Conservation (phyloP, 164 flowering plant species). For the Magnolia sinica region DNA sequence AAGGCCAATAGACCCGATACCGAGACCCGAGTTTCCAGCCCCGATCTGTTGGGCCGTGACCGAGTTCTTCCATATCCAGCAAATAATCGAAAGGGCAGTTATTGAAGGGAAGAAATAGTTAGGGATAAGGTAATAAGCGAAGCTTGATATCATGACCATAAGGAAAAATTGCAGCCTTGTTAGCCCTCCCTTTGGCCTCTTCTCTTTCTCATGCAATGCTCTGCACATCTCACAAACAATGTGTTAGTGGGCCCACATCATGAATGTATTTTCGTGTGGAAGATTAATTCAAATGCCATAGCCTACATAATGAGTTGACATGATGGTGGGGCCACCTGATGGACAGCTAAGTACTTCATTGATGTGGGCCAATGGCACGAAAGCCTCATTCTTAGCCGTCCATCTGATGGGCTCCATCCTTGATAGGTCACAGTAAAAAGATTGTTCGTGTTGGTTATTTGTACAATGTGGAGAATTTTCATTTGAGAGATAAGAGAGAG, state of each 20-base stretch:
- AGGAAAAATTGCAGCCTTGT: slow-evolving; percentile 63
- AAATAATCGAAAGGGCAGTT: slow-evolving; percentile 46
- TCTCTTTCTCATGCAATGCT: slow-evolving; percentile 57
- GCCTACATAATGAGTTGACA: too few relatives aligned
- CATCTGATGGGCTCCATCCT: too few relatives aligned
- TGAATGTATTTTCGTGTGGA: too few relatives aligned
- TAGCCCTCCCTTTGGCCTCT: slow-evolving; percentile 43
- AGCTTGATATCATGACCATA: slow-evolving; percentile 42
- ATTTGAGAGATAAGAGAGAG: not conserved
- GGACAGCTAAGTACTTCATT: too few relatives aligned
- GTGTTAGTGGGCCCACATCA: not conserved
- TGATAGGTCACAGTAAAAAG: not conserved
- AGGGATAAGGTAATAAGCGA: slow-evolving; percentile 27
- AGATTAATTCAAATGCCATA: too few relatives aligned
- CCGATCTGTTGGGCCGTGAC: slow-evolving; percentile 56
- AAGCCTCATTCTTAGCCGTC: too few relatives aligned
- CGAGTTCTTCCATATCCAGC: slow-evolving; percentile 46
- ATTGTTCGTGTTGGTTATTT: too few relatives aligned
- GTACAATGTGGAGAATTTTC: not conserved
- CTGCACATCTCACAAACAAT: slow-evolving; percentile 17
- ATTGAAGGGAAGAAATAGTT: slow-evolving; percentile 50
- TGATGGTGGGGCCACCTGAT: too few relatives aligned
- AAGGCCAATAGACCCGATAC: slow-evolving; percentile 51
- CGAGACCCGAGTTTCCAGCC: slow-evolving; percentile 47
- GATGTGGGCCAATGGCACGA: too few relatives aligned